Evolutionary conservation across 2,329 filamentous ascomycete genomes (phyloP), one percentile per base, ranked within the genome.

Genomic region (Fusarium ramigenum): DNA sequence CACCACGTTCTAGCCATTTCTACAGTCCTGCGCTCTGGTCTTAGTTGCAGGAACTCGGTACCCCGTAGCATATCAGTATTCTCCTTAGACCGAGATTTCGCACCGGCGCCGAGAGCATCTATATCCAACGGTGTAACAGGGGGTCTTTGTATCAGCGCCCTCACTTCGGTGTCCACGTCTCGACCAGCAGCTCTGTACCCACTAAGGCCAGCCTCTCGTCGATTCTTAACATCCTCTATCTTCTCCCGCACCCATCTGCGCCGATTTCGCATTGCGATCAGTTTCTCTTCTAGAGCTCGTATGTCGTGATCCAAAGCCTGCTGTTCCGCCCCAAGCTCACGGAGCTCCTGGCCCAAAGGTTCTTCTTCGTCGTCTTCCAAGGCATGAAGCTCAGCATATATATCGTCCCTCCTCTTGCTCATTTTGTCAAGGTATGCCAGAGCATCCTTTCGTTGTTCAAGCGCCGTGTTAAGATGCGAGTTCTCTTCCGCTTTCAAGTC

Each of bases 1-100:
- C 92, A 95, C 86, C 92, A 93, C 19, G 91, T 87, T 66, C 86
- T 89, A 0, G 92, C 93, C 90, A 95, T 91, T 19, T 89, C 89
- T 4, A 91, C 79, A 0, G 92, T 95, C 52, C 93, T 85, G 23
- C 92, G 86, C 74, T 92, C 89, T 0, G 90, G 87, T 2, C 90
- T 88, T 12, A 94, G 83, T 5, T 85, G 84, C 40, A 91, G 78
- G 60, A 93, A 93, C 40, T 89, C 88, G 7, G 81, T 66, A 1
- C 87, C 87, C 2, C 81, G 83, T 0, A 82, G 77, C 2, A 83
- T 82, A 6, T 72, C 72, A 4, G 63, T 34, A 9, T 74, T 69
- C 30, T 74, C 72, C 11, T 60, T 70, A 5, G 64, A 65, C 7
- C 66, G 71, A 7, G 60, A 47, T 21, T 72, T 72, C 5, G 70